These are phyloP conservation scores for Lepraria neglecta DNA, from an alignment of 495 filamentous ascomycete genomes.

Conservation along the genomic window DNA sequence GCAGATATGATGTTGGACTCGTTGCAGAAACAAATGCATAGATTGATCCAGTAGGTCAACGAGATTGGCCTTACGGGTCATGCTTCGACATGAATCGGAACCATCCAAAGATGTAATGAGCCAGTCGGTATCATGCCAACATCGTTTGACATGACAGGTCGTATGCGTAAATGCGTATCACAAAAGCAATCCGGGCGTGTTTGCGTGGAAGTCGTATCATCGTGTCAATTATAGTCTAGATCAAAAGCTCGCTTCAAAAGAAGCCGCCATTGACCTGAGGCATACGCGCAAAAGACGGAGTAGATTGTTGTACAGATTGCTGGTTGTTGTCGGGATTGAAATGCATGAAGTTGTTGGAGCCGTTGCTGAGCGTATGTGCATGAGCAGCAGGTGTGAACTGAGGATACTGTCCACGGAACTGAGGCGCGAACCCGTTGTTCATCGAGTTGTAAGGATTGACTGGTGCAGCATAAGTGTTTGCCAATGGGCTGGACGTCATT, in stretches of 20 bases:
- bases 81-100: conserved; percentile 13
- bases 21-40: conserved; percentile 5
- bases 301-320: conserved; percentile 25
- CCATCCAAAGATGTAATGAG: conserved; percentile 6
- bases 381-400: conserved; percentile 21
- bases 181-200: conserved; percentile 11
- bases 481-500: conserved; percentile 19
- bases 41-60: conserved; percentile 4
- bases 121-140: conserved; percentile 14
- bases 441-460: conserved; percentile 22
- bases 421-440: conserved; percentile 19
- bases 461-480: conserved; percentile 16
- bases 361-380: conserved; percentile 24
- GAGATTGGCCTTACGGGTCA: conserved; percentile 7
- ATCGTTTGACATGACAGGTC: not conserved
- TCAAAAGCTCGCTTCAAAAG: conserved; percentile 20
- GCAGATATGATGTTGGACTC: conserved; percentile 15
- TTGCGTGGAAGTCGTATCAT: conserved; percentile 21
- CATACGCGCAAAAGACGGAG: conserved; percentile 24
- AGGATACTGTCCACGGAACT: conserved; percentile 18
- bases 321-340: conserved; percentile 22
- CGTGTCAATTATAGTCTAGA: conserved; percentile 22
- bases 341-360: conserved; percentile 21
- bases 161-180: conserved; percentile 17
- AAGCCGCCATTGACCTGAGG: conserved; percentile 28